phyloP scores from a whole-genome alignment of 805 yeast species.

The Schwanniomyces pseudopolymorphus region DNA sequence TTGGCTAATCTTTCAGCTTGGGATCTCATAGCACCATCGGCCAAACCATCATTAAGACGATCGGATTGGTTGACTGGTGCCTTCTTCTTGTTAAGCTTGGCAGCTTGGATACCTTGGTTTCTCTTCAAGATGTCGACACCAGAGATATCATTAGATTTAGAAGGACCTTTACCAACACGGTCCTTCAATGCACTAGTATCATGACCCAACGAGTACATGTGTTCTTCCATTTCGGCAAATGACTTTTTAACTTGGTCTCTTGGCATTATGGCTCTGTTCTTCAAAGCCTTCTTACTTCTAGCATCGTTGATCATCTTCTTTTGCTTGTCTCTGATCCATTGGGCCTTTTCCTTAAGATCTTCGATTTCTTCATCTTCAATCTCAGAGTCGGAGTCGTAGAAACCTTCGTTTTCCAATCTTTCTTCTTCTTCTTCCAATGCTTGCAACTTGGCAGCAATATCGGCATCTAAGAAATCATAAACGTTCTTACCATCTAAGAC shows the following conservation, averaged over 20 bases:
- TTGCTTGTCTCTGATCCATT: slow-evolving; percentile 94
- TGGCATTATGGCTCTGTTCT: slow-evolving; percentile 86
- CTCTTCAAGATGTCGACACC: slow-evolving; percentile 83
- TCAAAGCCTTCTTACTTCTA: slow-evolving; percentile 80
- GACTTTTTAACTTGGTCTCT: slow-evolving; percentile 82
- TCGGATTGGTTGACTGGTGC: slow-evolving; percentile 65
- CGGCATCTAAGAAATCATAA: slow-evolving; percentile 95
- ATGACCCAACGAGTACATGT: slow-evolving; percentile 87
- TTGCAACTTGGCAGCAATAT: slow-evolving; percentile 87
- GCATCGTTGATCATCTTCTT: slow-evolving; percentile 89
- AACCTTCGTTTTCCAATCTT: slow-evolving; percentile 87
- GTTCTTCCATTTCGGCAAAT: slow-evolving; percentile 78
- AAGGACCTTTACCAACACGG: slow-evolving; percentile 44
- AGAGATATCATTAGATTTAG: slow-evolving; percentile 40
- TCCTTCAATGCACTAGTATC: slow-evolving; percentile 63
- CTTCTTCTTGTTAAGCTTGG: slow-evolving; percentile 44
- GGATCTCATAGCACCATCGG: slow-evolving; percentile 74
- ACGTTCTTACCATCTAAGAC: slow-evolving; percentile 94
- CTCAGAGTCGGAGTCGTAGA: slow-evolving; percentile 79
- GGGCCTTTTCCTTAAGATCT: slow-evolving; percentile 81
- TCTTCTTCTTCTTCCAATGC: slow-evolving; percentile 98
- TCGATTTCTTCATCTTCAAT: slow-evolving; percentile 59
- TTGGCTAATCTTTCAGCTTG: slow-evolving; percentile 87
- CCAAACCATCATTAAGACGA: slow-evolving; percentile 82
- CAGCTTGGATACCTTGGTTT: slow-evolving; percentile 43